Evolutionary conservation across 495 filamentous ascomycete species (phyloP).

Genomic region (Rhizodiscina lignyota): DNA sequence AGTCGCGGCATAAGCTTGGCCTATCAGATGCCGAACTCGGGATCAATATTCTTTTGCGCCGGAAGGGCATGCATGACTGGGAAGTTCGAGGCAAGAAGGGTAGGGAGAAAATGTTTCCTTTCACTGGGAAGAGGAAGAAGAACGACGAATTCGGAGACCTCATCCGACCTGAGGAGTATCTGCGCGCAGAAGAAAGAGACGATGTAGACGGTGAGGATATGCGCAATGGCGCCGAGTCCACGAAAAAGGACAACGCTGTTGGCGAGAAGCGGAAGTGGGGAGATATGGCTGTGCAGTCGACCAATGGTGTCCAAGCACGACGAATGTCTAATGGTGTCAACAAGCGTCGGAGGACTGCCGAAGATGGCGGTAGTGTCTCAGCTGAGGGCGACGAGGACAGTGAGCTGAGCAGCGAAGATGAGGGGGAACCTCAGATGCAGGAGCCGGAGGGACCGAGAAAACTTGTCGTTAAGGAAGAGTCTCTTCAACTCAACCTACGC

Average conservation of each 20-base stretch:
- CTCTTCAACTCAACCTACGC: constrained; percentile 47
- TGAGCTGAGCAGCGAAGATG: constrained; percentile 36
- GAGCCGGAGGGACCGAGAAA: constrained; percentile 55
- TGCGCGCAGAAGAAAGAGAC: constrained; percentile 84
- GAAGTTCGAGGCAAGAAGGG: constrained; percentile 89
- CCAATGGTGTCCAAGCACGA: constrained; percentile 6
- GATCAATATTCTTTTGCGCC: constrained; percentile 76
- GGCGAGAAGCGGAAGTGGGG: constrained; percentile 94
- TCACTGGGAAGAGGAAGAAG: constrained; percentile 52
- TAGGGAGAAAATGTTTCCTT: constrained; percentile 82
- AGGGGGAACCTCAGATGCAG: constrained; percentile 31
- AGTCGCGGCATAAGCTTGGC: constrained; percentile 66
- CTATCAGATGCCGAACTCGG: constrained; percentile 76
- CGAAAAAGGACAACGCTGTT: constrained; percentile 26
- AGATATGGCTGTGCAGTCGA: constrained; percentile 29
- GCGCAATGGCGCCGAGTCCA: constrained; percentile 23
- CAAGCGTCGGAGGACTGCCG: constrained; percentile 12
- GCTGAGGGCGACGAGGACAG: constrained; percentile 21
- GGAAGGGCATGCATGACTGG: constrained; percentile 77
- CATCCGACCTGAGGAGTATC: constrained; percentile 82
- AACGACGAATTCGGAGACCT: constrained; percentile 81
- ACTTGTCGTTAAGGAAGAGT: constrained; percentile 40
- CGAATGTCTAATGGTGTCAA: constrained; percentile 11
- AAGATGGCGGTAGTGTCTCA: constrained; percentile 1
- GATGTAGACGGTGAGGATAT: constrained; percentile 51